Conservation (phyloP, 2,329 filamentous ascomycete species). For the Aspergillus caelatus region DNA sequence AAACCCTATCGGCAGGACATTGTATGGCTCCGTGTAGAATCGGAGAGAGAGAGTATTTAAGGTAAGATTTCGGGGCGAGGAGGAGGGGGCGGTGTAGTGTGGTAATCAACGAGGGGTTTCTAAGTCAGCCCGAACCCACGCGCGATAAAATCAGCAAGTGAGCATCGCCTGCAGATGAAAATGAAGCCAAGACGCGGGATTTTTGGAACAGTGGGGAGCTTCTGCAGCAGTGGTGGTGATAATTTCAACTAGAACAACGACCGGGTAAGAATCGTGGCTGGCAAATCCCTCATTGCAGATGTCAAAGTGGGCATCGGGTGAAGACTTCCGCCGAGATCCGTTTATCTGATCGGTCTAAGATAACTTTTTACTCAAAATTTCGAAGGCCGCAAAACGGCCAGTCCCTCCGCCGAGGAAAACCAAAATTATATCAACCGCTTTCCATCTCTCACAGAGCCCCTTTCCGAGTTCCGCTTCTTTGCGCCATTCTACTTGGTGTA, state of each 20-base stretch:
- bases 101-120: constrained; percentile 18
- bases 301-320: constrained; percentile 19
- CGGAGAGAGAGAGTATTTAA: constrained; percentile 7
- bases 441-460: neutral
- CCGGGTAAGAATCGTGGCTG: constrained; percentile 13
- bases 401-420: constrained; percentile 1
- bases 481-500: constrained; percentile 4
- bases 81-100: constrained; percentile 25
- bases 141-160: constrained; percentile 18
- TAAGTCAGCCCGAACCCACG: constrained; percentile 22
- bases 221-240: constrained; percentile 17
- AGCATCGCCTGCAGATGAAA: constrained; percentile 25
- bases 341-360: constrained; percentile 49
- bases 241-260: constrained; percentile 15
- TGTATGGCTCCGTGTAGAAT: constrained; percentile 21
- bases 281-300: constrained; percentile 20
- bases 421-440: constrained; percentile 12
- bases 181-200: constrained; percentile 21
- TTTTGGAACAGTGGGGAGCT: constrained; percentile 15
- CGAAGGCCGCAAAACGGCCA: neutral
- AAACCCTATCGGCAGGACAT: constrained; percentile 32
- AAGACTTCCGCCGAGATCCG: constrained; percentile 40
- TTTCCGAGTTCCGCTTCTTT: constrained; percentile 6
- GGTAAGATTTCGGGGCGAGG: neutral
- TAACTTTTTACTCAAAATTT: constrained; percentile 31